Conservation (phyloP, 352 stramenopile genomes). For the Phytophthora pluvialis region DNA sequence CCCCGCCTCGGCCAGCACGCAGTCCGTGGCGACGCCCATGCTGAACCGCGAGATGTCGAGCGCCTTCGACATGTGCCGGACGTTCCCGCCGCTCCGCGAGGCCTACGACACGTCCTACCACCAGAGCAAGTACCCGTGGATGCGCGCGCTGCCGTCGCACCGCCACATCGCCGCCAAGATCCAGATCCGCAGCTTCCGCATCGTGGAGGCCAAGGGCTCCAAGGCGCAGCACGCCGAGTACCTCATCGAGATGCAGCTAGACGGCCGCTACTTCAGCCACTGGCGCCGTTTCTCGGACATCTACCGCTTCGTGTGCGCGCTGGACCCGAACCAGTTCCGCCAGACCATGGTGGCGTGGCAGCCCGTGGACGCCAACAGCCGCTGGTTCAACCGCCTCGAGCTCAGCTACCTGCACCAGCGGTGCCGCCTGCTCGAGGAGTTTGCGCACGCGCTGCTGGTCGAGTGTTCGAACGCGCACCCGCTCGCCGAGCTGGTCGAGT, state of each 20-base stretch:
- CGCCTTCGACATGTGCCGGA: constrained; percentile 79
- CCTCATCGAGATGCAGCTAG: constrained; percentile 78
- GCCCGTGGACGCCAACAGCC: constrained; percentile 61
- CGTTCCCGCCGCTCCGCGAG: constrained; percentile 61
- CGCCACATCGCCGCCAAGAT: constrained; percentile 82
- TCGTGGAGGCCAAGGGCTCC: constrained; percentile 60
- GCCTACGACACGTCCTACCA: constrained; percentile 71
- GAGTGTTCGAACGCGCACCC: constrained; percentile 77
- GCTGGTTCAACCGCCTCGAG: constrained; percentile 89
- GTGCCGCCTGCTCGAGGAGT: constrained; percentile 80
- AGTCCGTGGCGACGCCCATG: constrained; percentile 42
- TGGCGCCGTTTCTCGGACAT: constrained; percentile 84
- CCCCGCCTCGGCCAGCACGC: constrained; percentile 24
- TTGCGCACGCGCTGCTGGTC: constrained; percentile 74
- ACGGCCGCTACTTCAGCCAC: constrained; percentile 72
- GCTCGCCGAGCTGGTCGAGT: constrained; percentile 74
- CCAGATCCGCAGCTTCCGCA: constrained; percentile 86
- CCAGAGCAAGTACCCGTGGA: constrained; percentile 66
- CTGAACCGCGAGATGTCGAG: constrained; percentile 67
- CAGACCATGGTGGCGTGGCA: constrained; percentile 66
- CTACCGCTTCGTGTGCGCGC: constrained; percentile 61
- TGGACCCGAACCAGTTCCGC: constrained; percentile 63
- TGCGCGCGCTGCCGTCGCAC: constrained; percentile 66
- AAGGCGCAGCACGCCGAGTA: constrained; percentile 82
- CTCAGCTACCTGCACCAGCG: constrained; percentile 83